A percentile compares a stretch with the other conserved stretches of the same genome.
Evolutionary conservation across 108 stramenopile species (phyloP).

Genomic region (Schizochytrium sp.): DNA sequence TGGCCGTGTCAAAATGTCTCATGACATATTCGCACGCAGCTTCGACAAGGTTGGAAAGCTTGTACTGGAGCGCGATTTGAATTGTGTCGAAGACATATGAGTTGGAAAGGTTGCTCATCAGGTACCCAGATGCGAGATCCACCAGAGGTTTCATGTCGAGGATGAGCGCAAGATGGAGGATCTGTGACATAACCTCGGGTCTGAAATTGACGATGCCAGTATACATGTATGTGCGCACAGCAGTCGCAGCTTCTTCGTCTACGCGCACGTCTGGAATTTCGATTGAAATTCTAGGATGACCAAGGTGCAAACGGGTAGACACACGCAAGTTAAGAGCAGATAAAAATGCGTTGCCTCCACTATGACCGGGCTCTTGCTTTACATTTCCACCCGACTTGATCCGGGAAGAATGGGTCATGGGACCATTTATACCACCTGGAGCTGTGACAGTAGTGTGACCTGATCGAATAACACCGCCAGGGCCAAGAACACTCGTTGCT

Average conservation of each 20-base stretch:
- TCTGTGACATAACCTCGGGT: slow-evolving; percentile 32
- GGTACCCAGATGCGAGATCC: slow-evolving; percentile 4
- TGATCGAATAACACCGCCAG: not conserved
- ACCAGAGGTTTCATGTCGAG: slow-evolving; percentile 54
- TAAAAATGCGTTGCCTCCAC: not conserved
- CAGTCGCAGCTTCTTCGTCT: not conserved
- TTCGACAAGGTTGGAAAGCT: not conserved
- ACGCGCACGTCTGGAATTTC: not conserved
- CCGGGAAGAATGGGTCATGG: not conserved
- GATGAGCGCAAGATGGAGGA: slow-evolving; percentile 16
- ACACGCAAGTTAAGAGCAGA: not conserved
- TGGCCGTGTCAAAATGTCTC: slow-evolving; percentile 29
- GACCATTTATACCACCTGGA: not conserved
- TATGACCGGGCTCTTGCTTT: too few relatives aligned
- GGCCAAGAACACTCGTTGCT: not conserved
- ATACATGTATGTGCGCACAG: slow-evolving; percentile 56
- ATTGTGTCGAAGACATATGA: not conserved
- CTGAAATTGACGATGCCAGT: slow-evolving; percentile 37
- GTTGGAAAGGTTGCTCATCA: slow-evolving; percentile 14
- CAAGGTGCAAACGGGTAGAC: not conserved
- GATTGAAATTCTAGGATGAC: not conserved
- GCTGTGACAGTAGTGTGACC: not conserved
- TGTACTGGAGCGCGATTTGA: not conserved
- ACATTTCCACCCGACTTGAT: too few relatives aligned
- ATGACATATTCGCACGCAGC: slow-evolving; percentile 8